phyloP scores from a whole-genome alignment of 176 grass and related monocot genomes.

The Echinochloa phyllopogon region DNA sequence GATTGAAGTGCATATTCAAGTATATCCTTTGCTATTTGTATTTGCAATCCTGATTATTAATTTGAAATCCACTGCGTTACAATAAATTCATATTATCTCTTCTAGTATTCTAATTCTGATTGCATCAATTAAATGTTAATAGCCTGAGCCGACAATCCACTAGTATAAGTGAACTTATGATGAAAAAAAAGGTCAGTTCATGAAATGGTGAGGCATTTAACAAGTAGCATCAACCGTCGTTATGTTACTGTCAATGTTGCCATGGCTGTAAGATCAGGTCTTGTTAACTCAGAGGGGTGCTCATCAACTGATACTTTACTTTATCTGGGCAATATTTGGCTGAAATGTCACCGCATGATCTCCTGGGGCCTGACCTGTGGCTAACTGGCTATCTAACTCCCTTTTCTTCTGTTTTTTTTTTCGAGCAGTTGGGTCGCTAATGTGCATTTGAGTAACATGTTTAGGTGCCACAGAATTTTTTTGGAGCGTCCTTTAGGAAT shows the following conservation, averaged over 20 bases:
- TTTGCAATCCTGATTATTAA: conserved; percentile 1
- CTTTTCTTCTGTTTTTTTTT: neutral
- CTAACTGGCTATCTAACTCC: neutral
- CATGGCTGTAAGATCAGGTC: conserved; percentile 2
- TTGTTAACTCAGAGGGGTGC: neutral
- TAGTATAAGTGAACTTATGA: neutral
- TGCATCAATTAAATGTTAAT: neutral
- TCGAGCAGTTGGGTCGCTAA: neutral
- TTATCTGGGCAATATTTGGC: conserved; percentile 2
- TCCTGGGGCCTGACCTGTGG: neutral
- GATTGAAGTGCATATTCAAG: conserved; percentile 8
- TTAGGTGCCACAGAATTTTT: conserved; percentile 1
- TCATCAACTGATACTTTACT: conserved; percentile 18
- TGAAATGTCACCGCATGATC: conserved; percentile 34
- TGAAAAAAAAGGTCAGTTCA: neutral
- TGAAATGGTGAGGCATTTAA: conserved; percentile 17
- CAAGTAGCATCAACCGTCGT: neutral
- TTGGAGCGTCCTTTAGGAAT: neutral
- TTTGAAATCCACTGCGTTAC: neutral
- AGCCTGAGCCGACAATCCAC: neutral
- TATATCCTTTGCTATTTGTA: conserved; percentile 15
- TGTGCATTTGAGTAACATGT: conserved; percentile 11
- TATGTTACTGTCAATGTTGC: neutral
- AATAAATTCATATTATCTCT: neutral
- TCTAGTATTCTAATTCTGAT: neutral